Conservation (phyloP, 257 asterid genomes). For the Paraleonurus japonicus region DNA sequence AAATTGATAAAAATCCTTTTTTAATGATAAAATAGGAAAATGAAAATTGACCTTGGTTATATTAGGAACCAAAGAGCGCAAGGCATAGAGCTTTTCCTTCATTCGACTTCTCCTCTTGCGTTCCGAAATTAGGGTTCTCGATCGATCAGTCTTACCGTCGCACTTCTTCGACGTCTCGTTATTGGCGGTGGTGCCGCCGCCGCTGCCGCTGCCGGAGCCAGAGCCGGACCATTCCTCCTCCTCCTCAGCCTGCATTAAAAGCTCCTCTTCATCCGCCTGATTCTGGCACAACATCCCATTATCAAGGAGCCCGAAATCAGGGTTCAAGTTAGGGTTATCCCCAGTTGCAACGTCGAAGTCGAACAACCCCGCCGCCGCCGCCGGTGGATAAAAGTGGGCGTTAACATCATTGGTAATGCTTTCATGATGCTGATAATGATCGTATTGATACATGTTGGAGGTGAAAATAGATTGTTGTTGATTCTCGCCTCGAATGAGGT, state of each 20-base stretch:
- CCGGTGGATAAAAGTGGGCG: conserved; percentile 21
- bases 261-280: conserved; percentile 12
- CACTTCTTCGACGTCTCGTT: conserved; percentile 5
- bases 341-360: conserved; percentile 29
- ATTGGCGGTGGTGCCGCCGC: conserved; percentile 14
- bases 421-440: conserved; percentile 1
- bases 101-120: conserved; percentile 75
- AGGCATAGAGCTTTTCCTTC: conserved; percentile 82
- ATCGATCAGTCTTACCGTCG: conserved; percentile 45
- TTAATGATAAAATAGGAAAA: too few species aligned
- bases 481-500: conserved; percentile 42
- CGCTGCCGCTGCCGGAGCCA: conserved; percentile 18
- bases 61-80: conserved; percentile 79
- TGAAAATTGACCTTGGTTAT: conserved; percentile 60
- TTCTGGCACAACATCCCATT: conserved; percentile 1
- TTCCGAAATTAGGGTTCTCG: conserved; percentile 67
- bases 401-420: not conserved
- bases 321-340: conserved; percentile 1
- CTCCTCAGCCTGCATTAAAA: conserved; percentile 31
- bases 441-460: not conserved
- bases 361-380: conserved; percentile 25
- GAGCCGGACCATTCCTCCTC: conserved; percentile 45
- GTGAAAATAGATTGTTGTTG: conserved; percentile 18
- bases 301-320: not conserved
- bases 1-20: too few species aligned